Percentiles rank a stretch among this genome's conserved stretches.
These are phyloP conservation scores for Lonicera japonica DNA, from an alignment of 129 eudicot genomes.

Conservation along the genomic window DNA sequence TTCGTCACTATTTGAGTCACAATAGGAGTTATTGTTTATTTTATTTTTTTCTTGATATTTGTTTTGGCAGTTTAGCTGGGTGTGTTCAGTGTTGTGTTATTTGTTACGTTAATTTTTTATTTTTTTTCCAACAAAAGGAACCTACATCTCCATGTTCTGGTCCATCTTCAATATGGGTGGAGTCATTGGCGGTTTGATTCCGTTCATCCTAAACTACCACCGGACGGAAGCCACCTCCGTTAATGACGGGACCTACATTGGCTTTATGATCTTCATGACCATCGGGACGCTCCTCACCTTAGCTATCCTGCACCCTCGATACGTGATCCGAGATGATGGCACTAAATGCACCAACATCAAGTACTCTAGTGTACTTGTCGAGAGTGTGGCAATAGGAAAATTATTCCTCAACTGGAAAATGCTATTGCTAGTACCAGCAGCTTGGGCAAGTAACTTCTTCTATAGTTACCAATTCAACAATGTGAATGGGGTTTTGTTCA, in stretches of 20 bases:
- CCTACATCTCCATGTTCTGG: constrained; percentile 90
- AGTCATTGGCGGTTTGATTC: constrained; percentile 88
- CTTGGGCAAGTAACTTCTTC: constrained; percentile 93
- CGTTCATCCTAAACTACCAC: constrained; percentile 56
- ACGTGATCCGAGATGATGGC: constrained; percentile 78
- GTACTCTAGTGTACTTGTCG: constrained; percentile 56
- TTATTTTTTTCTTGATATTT: too few species aligned
- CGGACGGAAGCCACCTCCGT: constrained; percentile 59
- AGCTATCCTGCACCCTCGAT: constrained; percentile 69
- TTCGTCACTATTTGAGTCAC: too few species aligned
- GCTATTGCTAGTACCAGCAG: constrained; percentile 80
- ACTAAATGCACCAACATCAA: constrained; percentile 58
- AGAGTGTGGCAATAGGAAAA: constrained; percentile 39
- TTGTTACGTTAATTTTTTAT: too few species aligned
- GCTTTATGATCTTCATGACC: constrained; percentile 85
- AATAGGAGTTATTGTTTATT: too few species aligned
- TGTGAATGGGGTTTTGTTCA: constrained; percentile 78
- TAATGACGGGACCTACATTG: constrained; percentile 91
- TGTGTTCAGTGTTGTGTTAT: too few species aligned
- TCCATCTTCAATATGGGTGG: constrained; percentile 90
- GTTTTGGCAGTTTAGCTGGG: too few species aligned
- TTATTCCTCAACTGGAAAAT: constrained; percentile 79
- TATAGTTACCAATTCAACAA: constrained; percentile 87
- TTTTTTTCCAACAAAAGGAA: too few species aligned
- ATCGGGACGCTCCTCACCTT: constrained; percentile 58